Percentiles rank a stretch among this genome's conserved stretches.
phyloP scores from a whole-genome alignment of 2,329 filamentous ascomycete species.

The Chaetomium globosum region DNA sequence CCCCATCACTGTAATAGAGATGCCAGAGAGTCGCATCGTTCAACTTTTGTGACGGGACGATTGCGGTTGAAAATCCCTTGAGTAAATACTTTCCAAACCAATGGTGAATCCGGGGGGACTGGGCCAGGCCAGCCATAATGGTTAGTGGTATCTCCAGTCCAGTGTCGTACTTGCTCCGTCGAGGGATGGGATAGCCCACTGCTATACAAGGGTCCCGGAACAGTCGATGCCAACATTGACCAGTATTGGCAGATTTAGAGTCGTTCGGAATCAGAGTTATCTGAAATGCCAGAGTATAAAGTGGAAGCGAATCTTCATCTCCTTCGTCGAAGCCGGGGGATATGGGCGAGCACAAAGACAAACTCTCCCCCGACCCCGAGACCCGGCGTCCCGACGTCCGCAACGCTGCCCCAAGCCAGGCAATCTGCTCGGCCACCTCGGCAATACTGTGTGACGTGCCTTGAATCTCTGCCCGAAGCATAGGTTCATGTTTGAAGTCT shows the following conservation, averaged over 20 bases:
- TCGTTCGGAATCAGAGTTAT: background rate
- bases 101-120: background rate
- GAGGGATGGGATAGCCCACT: conserved; percentile 1
- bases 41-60: background rate
- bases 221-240: conserved; percentile 1
- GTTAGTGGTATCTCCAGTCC: conserved; percentile 4
- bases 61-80: conserved; percentile 3
- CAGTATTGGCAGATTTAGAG: background rate
- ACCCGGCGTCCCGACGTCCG: no score
- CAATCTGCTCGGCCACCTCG: background rate
- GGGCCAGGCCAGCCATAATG: background rate
- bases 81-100: background rate
- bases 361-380: no score
- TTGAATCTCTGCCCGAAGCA: background rate
- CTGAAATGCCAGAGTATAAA: background rate
- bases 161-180: background rate
- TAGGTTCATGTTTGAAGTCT: no score
- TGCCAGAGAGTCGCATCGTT: background rate
- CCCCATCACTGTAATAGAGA: background rate
- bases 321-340: background rate
- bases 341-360: background rate
- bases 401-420: conserved; percentile 1
- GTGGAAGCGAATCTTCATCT: background rate
- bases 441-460: background rate
- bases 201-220: conserved; percentile 1